phyloP scores from a whole-genome alignment of 2,329 filamentous ascomycete species.

The Fusarium mangiferae region DNA sequence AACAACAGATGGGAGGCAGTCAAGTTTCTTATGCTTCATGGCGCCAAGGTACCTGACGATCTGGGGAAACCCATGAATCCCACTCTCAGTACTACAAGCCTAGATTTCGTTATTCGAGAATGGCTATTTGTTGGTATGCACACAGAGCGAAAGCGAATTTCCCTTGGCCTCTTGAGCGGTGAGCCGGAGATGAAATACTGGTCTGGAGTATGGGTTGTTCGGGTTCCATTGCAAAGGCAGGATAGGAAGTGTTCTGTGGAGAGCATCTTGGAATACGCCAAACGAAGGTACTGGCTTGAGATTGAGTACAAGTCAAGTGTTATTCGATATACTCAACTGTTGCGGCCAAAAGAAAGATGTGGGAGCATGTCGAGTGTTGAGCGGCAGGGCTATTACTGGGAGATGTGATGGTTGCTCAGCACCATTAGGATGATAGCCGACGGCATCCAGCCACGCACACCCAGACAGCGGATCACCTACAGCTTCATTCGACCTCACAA shows the following conservation, averaged over 20 bases:
- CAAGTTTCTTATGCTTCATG: not conserved
- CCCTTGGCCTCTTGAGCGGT: too few relatives aligned
- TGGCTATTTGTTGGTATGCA: not conserved
- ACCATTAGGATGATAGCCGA: not conserved
- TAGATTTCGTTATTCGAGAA: not conserved
- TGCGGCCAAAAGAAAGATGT: not conserved
- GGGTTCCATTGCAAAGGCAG: not conserved
- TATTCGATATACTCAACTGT: not conserved
- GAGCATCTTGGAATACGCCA: not conserved
- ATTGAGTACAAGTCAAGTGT: not conserved
- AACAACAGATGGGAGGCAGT: not conserved
- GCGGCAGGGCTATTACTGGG: too few relatives aligned
- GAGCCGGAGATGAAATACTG: not conserved
- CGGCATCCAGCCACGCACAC: too few relatives aligned
- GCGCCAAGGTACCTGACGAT: accelerated
- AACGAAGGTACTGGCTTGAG: not conserved
- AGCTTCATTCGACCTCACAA: not conserved
- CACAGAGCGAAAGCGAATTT: not conserved
- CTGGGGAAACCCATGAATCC: not conserved
- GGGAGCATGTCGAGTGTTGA: not conserved
- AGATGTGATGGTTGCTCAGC: too few relatives aligned
- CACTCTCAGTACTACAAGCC: accelerated
- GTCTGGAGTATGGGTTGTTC: not conserved
- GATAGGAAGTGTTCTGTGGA: not conserved
- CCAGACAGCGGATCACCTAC: not conserved